These are phyloP conservation scores for Eutrema heterophyllum DNA, from an alignment of 345 rosid genomes.

Conservation along the genomic window DNA sequence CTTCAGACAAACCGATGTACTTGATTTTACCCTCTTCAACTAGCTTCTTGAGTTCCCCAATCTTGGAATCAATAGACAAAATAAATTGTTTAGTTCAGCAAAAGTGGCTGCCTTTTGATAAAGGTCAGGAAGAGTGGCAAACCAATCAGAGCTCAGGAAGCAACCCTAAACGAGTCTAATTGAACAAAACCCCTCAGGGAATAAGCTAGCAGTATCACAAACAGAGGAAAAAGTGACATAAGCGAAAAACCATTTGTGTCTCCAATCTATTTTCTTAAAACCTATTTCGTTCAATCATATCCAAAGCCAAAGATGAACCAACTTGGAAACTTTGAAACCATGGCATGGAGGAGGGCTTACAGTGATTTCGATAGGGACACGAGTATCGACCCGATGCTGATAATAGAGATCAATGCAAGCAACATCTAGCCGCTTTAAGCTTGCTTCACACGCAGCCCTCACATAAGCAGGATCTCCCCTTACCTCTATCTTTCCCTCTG, in stretches of 20 bases:
- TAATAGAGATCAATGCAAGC: slow-evolving; percentile 57
- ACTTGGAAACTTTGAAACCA: background rate
- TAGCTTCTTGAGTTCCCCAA: slow-evolving; percentile 68
- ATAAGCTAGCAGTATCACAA: background rate
- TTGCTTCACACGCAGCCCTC: slow-evolving; percentile 51
- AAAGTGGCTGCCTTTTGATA: background rate
- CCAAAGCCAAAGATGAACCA: background rate
- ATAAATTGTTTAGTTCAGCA: background rate
- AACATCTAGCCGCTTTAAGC: slow-evolving; percentile 50
- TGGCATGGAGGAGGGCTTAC: background rate
- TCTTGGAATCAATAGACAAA: slow-evolving; percentile 1
- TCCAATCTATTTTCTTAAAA: background rate
- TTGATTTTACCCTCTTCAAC: slow-evolving; percentile 73
- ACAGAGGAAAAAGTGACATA: background rate
- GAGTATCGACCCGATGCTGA: slow-evolving; percentile 46
- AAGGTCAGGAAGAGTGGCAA: background rate
- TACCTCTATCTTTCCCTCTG: slow-evolving; percentile 25
- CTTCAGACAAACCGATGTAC: slow-evolving; percentile 64
- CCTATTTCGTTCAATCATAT: background rate
- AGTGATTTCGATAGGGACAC: slow-evolving; percentile 34
- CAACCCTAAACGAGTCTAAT: background rate
- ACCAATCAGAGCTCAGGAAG: background rate
- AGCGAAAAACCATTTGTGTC: background rate
- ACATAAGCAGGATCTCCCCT: slow-evolving; percentile 50
- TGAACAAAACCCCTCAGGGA: background rate